Conservation (phyloP, 192 early-diverging fungal genomes). For the Entomortierella beljakovae region DNA sequence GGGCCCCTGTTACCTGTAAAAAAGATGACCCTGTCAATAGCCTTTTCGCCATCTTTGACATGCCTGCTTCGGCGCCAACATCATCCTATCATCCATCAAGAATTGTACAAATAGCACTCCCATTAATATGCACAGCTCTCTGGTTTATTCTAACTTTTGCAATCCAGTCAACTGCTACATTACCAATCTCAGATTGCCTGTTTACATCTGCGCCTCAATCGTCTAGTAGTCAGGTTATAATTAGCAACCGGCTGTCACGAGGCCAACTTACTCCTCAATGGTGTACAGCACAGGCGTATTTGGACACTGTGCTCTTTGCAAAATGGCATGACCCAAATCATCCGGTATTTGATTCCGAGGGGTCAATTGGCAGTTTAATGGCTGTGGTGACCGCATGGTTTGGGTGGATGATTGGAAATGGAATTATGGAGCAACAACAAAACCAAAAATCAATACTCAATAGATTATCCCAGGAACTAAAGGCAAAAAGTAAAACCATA, state of each 20-base stretch:
- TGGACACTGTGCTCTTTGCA: conserved; percentile 55
- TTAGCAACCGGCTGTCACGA: neutral
- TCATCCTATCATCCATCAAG: neutral
- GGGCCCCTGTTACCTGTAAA: conserved; percentile 24
- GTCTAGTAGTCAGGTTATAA: neutral
- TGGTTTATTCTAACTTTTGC: conserved; percentile 35
- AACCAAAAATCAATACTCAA: neutral
- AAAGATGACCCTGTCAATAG: too few species aligned
- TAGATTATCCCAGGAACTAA: neutral
- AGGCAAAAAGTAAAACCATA: neutral
- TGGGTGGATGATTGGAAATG: conserved; percentile 56
- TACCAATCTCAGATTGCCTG: conserved; percentile 2
- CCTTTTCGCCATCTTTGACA: neutral
- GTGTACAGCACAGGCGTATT: conserved; percentile 59
- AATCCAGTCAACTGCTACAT: conserved; percentile 34
- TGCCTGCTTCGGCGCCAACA: neutral
- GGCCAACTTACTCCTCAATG: conserved; percentile 41
- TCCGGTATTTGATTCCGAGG: conserved; percentile 61
- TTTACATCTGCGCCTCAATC: neutral
- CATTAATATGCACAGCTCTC: conserved; percentile 16
- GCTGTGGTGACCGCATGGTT: conserved; percentile 57
- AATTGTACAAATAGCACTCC: neutral
- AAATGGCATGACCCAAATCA: conserved; percentile 39
- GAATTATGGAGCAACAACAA: conserved; percentile 24
- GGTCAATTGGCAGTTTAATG: conserved; percentile 58